Evolutionary conservation across 1,284 basidiomycete genomes (phyloP).

Genomic region (Ceratobasidium sp.): DNA sequence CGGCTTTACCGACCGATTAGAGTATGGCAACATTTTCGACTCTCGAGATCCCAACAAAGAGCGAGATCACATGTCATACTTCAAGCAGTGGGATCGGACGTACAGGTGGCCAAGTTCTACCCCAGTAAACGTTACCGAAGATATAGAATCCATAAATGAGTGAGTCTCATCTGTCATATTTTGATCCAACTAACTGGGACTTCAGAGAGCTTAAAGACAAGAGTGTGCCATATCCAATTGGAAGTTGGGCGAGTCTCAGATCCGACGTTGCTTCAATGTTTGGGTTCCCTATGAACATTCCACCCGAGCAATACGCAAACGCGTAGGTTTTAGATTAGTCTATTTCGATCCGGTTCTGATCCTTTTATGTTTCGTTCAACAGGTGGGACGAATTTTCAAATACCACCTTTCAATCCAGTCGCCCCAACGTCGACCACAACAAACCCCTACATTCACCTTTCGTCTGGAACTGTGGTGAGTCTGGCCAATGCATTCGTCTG

Average conservation of each 20-base stretch:
- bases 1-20: background rate
- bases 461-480: background rate
- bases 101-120: constrained; percentile 33
- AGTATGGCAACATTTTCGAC: constrained; percentile 6
- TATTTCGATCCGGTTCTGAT: too few species aligned
- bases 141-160: constrained; percentile 8
- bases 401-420: constrained; percentile 32
- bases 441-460: background rate
- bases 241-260: constrained; percentile 20
- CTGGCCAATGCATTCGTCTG: too few species aligned
- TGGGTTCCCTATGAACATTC: background rate
- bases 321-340: background rate
- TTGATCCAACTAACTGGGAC: too few species aligned
- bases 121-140: background rate
- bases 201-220: too few species aligned
- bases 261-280: constrained; percentile 24
- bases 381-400: constrained; percentile 40
- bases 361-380: background rate
- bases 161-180: background rate
- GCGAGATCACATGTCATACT: background rate
- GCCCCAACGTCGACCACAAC: background rate
- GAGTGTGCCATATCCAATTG: background rate
- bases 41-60: background rate
- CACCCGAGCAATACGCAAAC: background rate
- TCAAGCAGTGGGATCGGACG: constrained; percentile 33